Base-by-base conservation (phyloP, 768 basidiomycete genomes). In the Rhodotorula kratochvilovae region DNA sequence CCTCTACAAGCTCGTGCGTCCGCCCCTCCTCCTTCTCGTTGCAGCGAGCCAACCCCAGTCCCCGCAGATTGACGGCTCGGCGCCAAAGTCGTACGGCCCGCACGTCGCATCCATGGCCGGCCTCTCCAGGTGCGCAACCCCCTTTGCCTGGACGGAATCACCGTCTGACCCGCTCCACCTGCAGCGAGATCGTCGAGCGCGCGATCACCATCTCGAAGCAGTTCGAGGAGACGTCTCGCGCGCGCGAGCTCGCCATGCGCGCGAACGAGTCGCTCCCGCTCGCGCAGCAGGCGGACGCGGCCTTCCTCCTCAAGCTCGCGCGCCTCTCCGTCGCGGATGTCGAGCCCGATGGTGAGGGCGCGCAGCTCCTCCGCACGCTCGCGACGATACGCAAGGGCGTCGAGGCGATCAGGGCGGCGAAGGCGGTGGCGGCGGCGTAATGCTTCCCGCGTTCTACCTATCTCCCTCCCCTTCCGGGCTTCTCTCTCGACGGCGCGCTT, bases 41-140 rank as follows among this genome's bases (percentile, higher is more conserved):
- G 0, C 46, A 3, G 13, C 23, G 33, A 36, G 5, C 35, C 2
- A 5, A 33, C 3, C 3, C 7, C 19, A 27, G 81, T 78, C n/a
- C 78, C 0, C 17, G 15, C 68, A 67, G 68, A 45, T 73, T 58
- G 86, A 88, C 42, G 91, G 91, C 23, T 88, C 87, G n/a, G 91
- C 92, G 0, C 86, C 87, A 45, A 90, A 89, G 27, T 92, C 92
- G 0, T 94, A 94, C 77, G 92, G 91, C 16, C 92, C 92, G 2
- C 92, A 95, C 78, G 95, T 98, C 54, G 96, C 96, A 39, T 90
- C 89, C 75, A 85, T 99, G 56, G 96, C 95, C 7, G 96, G 95
- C 11, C 92, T 98, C 0, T 92, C 67, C 53, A 23, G 73, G 72
- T 72, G 16, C 31, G 33, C 31, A 29, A 15, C 10, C 35, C 8